These are phyloP conservation scores for Fusarium sp. DNA, from an alignment of 2,329 filamentous ascomycete genomes.

Conservation along the genomic window DNA sequence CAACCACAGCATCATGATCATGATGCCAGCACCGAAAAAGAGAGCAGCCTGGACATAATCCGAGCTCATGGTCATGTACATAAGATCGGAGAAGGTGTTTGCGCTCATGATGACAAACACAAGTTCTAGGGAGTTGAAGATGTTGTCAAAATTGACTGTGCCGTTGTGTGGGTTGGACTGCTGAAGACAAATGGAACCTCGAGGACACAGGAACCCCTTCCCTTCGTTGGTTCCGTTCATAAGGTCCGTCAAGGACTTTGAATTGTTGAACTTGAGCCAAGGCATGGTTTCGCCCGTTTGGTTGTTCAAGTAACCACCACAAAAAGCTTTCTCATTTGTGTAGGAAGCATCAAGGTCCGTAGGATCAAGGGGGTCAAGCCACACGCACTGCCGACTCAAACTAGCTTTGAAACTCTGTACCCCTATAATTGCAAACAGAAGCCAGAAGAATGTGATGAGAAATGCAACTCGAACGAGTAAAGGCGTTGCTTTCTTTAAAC, in stretches of 20 bases:
- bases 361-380: slow-evolving; percentile 71
- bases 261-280: slow-evolving; percentile 66
- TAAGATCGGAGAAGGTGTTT: slow-evolving; percentile 93
- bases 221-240: slow-evolving; percentile 58
- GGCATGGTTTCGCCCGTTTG: slow-evolving; percentile 64
- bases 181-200: slow-evolving; percentile 83
- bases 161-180: slow-evolving; percentile 79
- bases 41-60: slow-evolving; percentile 88
- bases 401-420: slow-evolving; percentile 96
- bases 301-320: slow-evolving; percentile 80
- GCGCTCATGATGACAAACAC: slow-evolving; percentile 99
- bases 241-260: slow-evolving; percentile 56
- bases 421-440: slow-evolving; percentile 94
- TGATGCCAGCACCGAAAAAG: slow-evolving; percentile 76
- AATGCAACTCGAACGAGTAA: slow-evolving; percentile 92
- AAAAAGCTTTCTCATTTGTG: slow-evolving; percentile 76
- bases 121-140: slow-evolving; percentile 87
- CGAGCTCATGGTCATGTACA: slow-evolving; percentile 91
- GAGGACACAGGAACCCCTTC: slow-evolving; percentile 91
- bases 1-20: slow-evolving; percentile 95
- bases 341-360: slow-evolving; percentile 64
- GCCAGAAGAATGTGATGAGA: slow-evolving; percentile 95
- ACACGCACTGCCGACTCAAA: slow-evolving; percentile 78
- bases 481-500: slow-evolving; percentile 93
- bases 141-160: slow-evolving; percentile 95